These are phyloP conservation scores for Guyanaporus albipodus DNA, from an alignment of 768 basidiomycete species.

Conservation along the genomic window DNA sequence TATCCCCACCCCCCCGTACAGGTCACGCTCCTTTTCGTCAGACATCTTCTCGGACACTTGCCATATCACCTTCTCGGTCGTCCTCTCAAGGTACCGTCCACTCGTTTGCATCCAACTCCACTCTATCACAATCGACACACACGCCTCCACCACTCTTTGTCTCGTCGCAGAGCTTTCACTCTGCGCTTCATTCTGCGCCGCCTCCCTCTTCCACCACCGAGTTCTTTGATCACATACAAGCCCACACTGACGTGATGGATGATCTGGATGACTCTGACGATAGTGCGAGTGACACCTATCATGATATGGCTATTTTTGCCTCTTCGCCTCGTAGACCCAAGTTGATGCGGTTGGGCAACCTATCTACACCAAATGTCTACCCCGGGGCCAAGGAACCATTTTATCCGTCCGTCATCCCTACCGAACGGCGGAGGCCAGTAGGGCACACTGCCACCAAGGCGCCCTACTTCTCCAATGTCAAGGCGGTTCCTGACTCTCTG, in stretches of 20 bases:
- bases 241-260: constrained; percentile 68
- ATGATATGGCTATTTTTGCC: constrained; percentile 31
- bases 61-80: constrained; percentile 19
- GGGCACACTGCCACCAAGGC: constrained; percentile 43
- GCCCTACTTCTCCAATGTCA: constrained; percentile 47
- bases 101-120: constrained; percentile 29
- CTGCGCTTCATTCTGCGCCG: constrained; percentile 56
- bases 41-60: constrained; percentile 14
- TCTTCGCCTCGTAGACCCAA: constrained; percentile 32
- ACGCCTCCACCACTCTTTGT: constrained; percentile 33
- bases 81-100: constrained; percentile 30
- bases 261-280: constrained; percentile 62
- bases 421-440: constrained; percentile 47
- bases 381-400: constrained; percentile 36
- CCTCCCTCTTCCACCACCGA: constrained; percentile 61
- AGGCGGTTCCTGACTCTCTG: constrained; percentile 31
- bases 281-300: constrained; percentile 37
- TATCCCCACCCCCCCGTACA: constrained; percentile 49
- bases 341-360: constrained; percentile 64
- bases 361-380: constrained; percentile 63
- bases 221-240: constrained; percentile 74
- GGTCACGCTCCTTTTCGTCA: constrained; percentile 19
- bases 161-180: constrained; percentile 40
- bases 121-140: constrained; percentile 18
- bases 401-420: constrained; percentile 32